phyloP scores from a whole-genome alignment of 2,329 filamentous ascomycete species.

The Clathrospora elynae region DNA sequence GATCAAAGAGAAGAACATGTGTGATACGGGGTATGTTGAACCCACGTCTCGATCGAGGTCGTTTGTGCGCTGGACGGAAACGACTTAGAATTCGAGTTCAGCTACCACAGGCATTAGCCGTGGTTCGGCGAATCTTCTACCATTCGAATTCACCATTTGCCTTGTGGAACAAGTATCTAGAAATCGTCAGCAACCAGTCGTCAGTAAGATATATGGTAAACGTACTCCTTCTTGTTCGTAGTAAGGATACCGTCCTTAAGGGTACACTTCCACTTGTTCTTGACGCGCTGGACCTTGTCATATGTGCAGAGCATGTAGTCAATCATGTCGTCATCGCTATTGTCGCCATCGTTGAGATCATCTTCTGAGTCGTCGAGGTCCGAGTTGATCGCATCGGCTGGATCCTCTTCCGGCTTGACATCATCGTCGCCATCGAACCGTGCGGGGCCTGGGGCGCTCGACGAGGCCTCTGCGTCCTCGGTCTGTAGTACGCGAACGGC shows the following conservation, averaged over 20 bases:
- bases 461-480: constrained; percentile 55
- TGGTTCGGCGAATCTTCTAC: constrained; percentile 58
- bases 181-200: constrained; percentile 11
- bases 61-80: constrained; percentile 14
- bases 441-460: constrained; percentile 39
- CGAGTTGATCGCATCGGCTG: constrained; percentile 97
- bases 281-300: constrained; percentile 97
- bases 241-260: constrained; percentile 96
- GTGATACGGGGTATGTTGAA: constrained; percentile 7
- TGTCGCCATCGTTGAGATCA: constrained; percentile 77
- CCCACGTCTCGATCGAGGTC: constrained; percentile 11
- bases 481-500: constrained; percentile 54
- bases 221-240: constrained; percentile 86
- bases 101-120: constrained; percentile 26
- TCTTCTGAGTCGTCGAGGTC: constrained; percentile 96
- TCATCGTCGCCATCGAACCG: constrained; percentile 64
- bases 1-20: neutral
- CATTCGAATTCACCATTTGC: constrained; percentile 97
- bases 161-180: constrained; percentile 92
- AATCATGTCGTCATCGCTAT: constrained; percentile 80
- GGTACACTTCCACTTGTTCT: constrained; percentile 97
- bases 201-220: constrained; percentile 18
- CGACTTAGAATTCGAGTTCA: constrained; percentile 31
- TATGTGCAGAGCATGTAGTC: constrained; percentile 99
- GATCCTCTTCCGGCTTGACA: constrained; percentile 60